Percentiles rank a stretch among this genome's conserved stretches.
phyloP scores from a whole-genome alignment of 768 basidiomycete genomes.

The Kwoniella heveanensis region DNA sequence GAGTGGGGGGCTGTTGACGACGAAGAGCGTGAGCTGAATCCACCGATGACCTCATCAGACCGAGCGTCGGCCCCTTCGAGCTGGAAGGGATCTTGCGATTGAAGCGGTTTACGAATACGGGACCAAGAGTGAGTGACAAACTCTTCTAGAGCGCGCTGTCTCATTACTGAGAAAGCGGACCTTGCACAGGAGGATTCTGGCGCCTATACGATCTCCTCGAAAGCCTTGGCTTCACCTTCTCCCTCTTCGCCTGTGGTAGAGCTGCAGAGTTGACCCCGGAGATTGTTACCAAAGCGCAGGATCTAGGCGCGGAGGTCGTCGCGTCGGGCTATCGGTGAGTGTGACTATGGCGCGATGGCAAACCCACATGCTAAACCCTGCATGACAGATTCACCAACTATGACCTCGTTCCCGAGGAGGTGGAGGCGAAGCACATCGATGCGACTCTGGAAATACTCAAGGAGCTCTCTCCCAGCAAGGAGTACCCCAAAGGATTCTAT shows the following conservation, averaged over 20 bases:
- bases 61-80: neutral
- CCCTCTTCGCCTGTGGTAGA: neutral
- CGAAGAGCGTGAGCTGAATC: too few species aligned
- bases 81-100: neutral
- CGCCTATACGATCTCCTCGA: neutral
- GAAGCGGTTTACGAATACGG: neutral
- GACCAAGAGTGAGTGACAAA: neutral
- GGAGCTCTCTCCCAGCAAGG: neutral
- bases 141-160: too few species aligned
- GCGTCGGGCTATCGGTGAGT: neutral
- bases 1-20: too few species aligned
- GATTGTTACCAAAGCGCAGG: neutral
- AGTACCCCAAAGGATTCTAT: constrained; percentile 1
- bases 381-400: neutral
- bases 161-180: too few species aligned
- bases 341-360: too few species aligned
- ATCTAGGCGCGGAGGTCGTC: neutral
- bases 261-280: neutral
- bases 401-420: constrained; percentile 2
- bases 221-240: neutral
- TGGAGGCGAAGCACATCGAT: neutral
- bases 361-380: too few species aligned
- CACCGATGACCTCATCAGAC: too few species aligned
- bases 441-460: neutral
- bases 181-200: constrained; percentile 1